These are phyloP conservation scores for Alternaria infectoria DNA, from an alignment of 2,329 filamentous ascomycete species.

Conservation along the genomic window DNA sequence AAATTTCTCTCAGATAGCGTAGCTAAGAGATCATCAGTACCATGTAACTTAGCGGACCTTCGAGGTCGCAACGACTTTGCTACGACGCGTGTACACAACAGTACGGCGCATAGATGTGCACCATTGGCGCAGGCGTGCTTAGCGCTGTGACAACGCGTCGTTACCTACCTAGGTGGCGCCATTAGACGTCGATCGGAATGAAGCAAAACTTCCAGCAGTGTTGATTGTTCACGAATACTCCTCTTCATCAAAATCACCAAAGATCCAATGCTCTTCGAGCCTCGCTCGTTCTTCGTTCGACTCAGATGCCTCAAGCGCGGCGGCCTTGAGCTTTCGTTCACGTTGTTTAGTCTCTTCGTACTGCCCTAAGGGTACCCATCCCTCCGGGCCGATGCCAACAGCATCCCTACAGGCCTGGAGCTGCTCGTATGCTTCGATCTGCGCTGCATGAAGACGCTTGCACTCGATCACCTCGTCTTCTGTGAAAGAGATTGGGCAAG, in stretches of 20 bases:
- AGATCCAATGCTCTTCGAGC: slow-evolving; percentile 33
- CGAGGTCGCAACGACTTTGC: too few relatives aligned
- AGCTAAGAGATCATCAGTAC: too few relatives aligned
- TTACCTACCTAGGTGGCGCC: too few relatives aligned
- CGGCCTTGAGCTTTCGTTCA: slow-evolving; percentile 24
- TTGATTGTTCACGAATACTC: slow-evolving; percentile 19
- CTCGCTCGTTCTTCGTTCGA: slow-evolving; percentile 24
- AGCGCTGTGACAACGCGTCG: too few relatives aligned
- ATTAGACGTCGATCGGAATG: neutral
- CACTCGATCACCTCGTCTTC: slow-evolving; percentile 28
- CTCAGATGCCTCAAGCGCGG: slow-evolving; percentile 31
- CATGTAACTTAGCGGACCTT: too few relatives aligned
- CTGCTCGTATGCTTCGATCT: slow-evolving; percentile 33
- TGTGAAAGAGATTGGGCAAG: slow-evolving; percentile 30
- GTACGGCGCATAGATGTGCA: too few relatives aligned
- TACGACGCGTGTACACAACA: too few relatives aligned
- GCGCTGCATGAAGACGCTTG: slow-evolving; percentile 24
- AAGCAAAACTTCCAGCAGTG: neutral
- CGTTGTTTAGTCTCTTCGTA: slow-evolving; percentile 27
- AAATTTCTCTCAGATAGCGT: too few relatives aligned
- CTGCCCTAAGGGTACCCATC: slow-evolving; percentile 34
- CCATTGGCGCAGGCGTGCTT: too few relatives aligned
- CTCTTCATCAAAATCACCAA: slow-evolving; percentile 43
- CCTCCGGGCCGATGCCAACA: slow-evolving; percentile 34
- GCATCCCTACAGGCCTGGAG: slow-evolving; percentile 29